Evolutionary conservation across 805 yeast species (phyloP), one percentile per base, ranked within the genome.

Genomic region (Maudiozyma turicensis): DNA sequence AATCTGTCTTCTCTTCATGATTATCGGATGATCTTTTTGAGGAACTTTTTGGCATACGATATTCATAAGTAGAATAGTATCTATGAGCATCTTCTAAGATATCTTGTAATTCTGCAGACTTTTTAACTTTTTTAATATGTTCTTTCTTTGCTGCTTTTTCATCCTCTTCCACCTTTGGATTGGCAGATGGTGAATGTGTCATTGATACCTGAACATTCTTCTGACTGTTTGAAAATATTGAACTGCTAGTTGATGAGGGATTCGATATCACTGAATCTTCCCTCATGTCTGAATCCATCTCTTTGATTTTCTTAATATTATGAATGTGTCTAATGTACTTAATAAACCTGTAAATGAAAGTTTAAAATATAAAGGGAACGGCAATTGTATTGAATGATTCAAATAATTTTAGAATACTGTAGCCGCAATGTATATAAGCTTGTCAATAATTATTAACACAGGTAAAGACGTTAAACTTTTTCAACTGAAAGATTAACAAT

Each of bases 21-120:
- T 43, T 49, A 30, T 54, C 54, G 2, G 38, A 50, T 48, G 65
- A 31, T 7, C 39, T 34, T 31, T 43, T 56, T 41, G 60, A 45
- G 44, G 59, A 65, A 2, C 58, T 46, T 7, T 46, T 47, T 6
- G 68, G 68, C 43, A 64, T 50, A 5, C 55, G 41, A 42, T 50
- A 58, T 10, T 58, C 65, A 41, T 50, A 53, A n/a, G 51, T 52
- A 3, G 66, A 56, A 41, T 60, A 55, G 41, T 58, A 64, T 29
- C 52, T 56, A 37, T 39, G 59, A 0, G 67, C 63, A 30, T 61
- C 69, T 31, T 61, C 57, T 14, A 65, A 44, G 28, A 64, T 47
- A 6, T 48, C 43, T 38, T 53, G 51, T 37, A 61, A 34, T 20
- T 51, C 52, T 35, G 33, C 11, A 10, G 8, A 14, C 11, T 38